Evolutionary conservation across 2,329 filamentous ascomycete species (phyloP).

Genomic region (Penicillium sp.): DNA sequence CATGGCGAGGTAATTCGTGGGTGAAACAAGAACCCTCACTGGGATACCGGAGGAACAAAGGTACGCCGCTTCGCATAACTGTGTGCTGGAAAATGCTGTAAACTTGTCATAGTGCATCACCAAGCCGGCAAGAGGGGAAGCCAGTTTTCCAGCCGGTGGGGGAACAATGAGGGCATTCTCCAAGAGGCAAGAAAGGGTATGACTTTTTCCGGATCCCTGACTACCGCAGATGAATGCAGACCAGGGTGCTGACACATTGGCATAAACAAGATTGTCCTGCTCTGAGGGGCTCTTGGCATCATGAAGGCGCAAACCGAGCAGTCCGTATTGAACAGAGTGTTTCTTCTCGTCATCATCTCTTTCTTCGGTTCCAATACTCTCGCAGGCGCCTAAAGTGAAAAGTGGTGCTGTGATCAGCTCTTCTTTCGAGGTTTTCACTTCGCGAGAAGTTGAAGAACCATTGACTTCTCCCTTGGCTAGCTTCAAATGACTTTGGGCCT

Average conservation of each 20-base stretch:
- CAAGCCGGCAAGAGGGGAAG: slow-evolving; percentile 53
- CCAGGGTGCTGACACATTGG: slow-evolving; percentile 58
- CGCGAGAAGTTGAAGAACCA: too few relatives aligned
- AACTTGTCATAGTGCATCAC: slow-evolving; percentile 60
- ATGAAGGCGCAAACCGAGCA: neutral
- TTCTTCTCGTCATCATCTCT: neutral
- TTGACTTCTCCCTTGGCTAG: neutral
- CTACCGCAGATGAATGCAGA: slow-evolving; percentile 65
- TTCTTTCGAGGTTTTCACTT: neutral
- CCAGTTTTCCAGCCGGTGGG: slow-evolving; percentile 45
- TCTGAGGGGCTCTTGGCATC: too few relatives aligned
- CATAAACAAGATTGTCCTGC: neutral
- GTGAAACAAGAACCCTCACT: slow-evolving; percentile 56
- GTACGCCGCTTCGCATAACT: slow-evolving; percentile 59
- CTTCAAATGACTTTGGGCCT: neutral
- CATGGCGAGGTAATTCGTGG: slow-evolving; percentile 49
- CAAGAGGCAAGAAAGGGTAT: slow-evolving; percentile 61
- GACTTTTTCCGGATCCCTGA: slow-evolving; percentile 64
- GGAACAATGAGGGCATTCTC: slow-evolving; percentile 43
- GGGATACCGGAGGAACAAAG: slow-evolving; percentile 51
- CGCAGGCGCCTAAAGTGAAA: neutral
- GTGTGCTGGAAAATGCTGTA: slow-evolving; percentile 36
- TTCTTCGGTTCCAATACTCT: neutral
- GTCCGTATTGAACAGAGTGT: neutral
- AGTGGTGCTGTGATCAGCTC: slow-evolving; percentile 2